These are phyloP conservation scores for Hysterium pulicare DNA, from an alignment of 2,329 filamentous ascomycete genomes.

Conservation along the genomic window DNA sequence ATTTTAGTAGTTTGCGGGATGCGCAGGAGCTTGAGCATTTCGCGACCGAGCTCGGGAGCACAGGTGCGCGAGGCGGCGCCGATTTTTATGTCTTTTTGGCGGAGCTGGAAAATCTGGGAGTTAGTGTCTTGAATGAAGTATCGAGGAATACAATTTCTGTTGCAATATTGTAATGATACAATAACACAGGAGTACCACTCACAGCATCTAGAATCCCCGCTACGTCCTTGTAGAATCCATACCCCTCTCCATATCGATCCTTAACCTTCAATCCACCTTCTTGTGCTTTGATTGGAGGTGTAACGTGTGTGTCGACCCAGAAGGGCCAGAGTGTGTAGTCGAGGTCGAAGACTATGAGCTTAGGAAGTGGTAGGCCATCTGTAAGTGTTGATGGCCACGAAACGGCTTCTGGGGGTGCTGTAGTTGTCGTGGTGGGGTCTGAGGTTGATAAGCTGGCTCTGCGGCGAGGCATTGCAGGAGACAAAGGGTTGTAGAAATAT, in stretches of 20 bases:
- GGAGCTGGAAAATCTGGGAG: constrained; percentile 44
- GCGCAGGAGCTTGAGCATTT: constrained; percentile 74
- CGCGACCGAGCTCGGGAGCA: constrained; percentile 73
- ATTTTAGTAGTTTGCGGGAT: constrained; percentile 55
- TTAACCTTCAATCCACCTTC: constrained; percentile 47
- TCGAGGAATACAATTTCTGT: too few relatives aligned
- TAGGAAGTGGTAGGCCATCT: constrained; percentile 69
- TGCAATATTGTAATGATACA: too few relatives aligned
- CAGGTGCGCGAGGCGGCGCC: constrained; percentile 78
- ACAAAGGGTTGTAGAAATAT: too few relatives aligned
- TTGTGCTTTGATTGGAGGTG: constrained; percentile 62
- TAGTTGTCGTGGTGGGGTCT: constrained; percentile 26
- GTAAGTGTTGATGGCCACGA: constrained; percentile 55
- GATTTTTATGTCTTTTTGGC: constrained; percentile 52
- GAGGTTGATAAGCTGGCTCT: constrained; percentile 13
- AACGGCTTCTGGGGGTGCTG: constrained; percentile 33
- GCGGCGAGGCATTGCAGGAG: constrained; percentile 29
- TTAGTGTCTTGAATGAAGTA: too few relatives aligned
- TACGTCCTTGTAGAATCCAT: constrained; percentile 48
- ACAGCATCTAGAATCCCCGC: constrained; percentile 39
- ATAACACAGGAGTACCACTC: too few relatives aligned
- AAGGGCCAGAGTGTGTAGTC: constrained; percentile 99
- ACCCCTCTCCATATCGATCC: constrained; percentile 48
- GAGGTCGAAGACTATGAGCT: constrained; percentile 87
- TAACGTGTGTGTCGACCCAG: constrained; percentile 93